Evolutionary conservation across 2,329 filamentous ascomycete genomes (phyloP).

Genomic region (Macroventuria anomochaeta): DNA sequence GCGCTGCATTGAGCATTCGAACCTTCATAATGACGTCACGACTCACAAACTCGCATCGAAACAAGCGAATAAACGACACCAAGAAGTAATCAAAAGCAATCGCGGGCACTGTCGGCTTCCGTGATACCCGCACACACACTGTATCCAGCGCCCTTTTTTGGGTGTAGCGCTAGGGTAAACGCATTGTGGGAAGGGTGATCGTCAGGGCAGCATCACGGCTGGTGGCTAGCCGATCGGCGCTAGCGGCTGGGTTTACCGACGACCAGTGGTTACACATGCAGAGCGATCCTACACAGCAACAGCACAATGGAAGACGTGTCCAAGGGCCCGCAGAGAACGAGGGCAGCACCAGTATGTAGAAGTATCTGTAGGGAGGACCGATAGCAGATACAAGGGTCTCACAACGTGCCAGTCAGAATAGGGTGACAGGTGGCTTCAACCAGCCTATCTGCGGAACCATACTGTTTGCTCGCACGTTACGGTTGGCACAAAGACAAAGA

Average conservation of each 20-base stretch:
- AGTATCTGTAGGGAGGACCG: too few species aligned
- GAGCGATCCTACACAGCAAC: too few species aligned
- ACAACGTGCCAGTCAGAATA: too few species aligned
- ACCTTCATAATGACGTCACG: slow-evolving; percentile 16
- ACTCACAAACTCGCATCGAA: neutral
- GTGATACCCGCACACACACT: neutral
- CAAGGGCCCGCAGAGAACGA: too few species aligned
- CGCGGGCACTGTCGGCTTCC: neutral
- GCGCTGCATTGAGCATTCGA: neutral
- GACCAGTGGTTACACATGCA: neutral
- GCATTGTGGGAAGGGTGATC: slow-evolving; percentile 1
- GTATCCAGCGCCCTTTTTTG: neutral
- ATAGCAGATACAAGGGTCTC: too few species aligned
- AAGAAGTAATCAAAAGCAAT: too few species aligned
- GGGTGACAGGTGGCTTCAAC: too few species aligned
- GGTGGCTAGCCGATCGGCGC: slow-evolving; percentile 1
- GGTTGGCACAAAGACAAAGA: too few species aligned
- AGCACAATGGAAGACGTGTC: too few species aligned
- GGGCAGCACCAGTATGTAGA: too few species aligned
- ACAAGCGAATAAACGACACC: neutral
- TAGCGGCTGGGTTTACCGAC: neutral
- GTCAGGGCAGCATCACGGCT: slow-evolving; percentile 5
- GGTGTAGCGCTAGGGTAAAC: neutral
- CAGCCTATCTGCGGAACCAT: too few species aligned
- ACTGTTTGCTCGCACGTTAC: too few species aligned